Base-by-base conservation (phyloP, 176 grass and related monocot genomes). In the Sorghum bicolor region DNA sequence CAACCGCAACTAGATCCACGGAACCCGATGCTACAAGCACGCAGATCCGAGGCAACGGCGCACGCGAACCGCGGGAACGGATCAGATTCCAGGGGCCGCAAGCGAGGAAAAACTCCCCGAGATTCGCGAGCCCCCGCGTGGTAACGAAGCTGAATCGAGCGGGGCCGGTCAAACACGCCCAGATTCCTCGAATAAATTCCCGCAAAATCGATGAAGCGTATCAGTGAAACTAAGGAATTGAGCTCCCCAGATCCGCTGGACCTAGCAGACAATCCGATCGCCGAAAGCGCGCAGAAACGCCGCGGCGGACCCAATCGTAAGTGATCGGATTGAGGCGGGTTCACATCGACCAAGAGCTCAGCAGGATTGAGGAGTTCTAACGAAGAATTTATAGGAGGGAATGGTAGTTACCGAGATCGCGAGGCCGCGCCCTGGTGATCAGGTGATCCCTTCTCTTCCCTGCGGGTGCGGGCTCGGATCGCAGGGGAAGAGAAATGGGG, bases 381-480 rank as follows among this genome's bases (percentile, higher is more conserved):
- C 4, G 47, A 50, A 5, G 66, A 52, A 53, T 24, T 25, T 12
- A 40, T 9, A 13, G 8, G 74, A 19, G 67, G 12, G 63, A 80
- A 39, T 6, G 53, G 69, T 47, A 11, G 29, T 84, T 86, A 90
- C 88, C 88, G 74, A 52, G 60, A 90, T 83, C 6, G 36, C 40
- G 43, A 47, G 28, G 78, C 10, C 22, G 67, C 36, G 30, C 43
- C 3, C 12, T 9, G 25, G 82, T 5, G 72, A 55, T 77, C 52
- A 65, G 41, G 17, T 67, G 62, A 34, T 47, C 76, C 4, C n/a
- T 34, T 31, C 64, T 79, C 78, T 43, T 77, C 79, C 83, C 74
- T 77, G 83, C 88, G 63, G 52, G 26, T 20, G 63, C 32, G 40
- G 14, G 55, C 45, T 72, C 65, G 84, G 80, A 52, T 86, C 67